phyloP scores from a whole-genome alignment of 1,284 basidiomycete genomes.

The Cutaneotrichosporon sp. region DNA sequence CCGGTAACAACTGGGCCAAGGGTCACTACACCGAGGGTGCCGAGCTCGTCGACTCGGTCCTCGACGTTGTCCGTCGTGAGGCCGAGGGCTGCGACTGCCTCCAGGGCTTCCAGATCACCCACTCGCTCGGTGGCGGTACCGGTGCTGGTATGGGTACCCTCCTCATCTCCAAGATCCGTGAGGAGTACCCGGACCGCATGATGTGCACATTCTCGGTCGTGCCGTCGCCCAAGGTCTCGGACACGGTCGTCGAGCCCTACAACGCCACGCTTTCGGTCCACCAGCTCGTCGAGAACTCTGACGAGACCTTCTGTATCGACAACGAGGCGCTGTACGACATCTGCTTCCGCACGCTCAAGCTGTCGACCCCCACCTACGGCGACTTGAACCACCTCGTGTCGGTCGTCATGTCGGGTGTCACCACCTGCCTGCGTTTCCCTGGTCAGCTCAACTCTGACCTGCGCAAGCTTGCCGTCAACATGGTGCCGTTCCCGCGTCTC shows the following conservation, averaged over 20 bases:
- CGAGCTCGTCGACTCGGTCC: constrained; percentile 56
- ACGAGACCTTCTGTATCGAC: constrained; percentile 67
- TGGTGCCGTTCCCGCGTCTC: constrained; percentile 98
- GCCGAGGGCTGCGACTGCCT: constrained; percentile 57
- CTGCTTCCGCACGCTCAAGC: constrained; percentile 93
- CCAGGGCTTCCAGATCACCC: constrained; percentile 59
- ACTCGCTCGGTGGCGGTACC: constrained; percentile 60
- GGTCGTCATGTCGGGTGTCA: constrained; percentile 86
- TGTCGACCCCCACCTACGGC: constrained; percentile 87
- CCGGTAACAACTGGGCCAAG: constrained; percentile 59
- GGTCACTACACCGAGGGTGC: constrained; percentile 54
- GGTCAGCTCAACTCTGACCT: constrained; percentile 98
- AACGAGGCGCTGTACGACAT: constrained; percentile 99
- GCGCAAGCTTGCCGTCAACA: constrained; percentile 95
- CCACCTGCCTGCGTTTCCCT: constrained; percentile 63
- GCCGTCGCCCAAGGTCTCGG: constrained; percentile 58
- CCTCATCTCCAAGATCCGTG: constrained; percentile 59
- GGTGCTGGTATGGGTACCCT: constrained; percentile 61
- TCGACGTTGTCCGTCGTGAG: constrained; percentile 58
- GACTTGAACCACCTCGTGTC: constrained; percentile 97
- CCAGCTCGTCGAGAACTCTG: constrained; percentile 60
- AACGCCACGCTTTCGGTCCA: constrained; percentile 59
- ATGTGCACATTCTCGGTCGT: constrained; percentile 61
- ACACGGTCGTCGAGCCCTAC: constrained; percentile 61
- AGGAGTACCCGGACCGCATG: constrained; percentile 61